Evolutionary conservation across 2,329 filamentous ascomycete species (phyloP).

Genomic region (Diaporthe aspalathi): DNA sequence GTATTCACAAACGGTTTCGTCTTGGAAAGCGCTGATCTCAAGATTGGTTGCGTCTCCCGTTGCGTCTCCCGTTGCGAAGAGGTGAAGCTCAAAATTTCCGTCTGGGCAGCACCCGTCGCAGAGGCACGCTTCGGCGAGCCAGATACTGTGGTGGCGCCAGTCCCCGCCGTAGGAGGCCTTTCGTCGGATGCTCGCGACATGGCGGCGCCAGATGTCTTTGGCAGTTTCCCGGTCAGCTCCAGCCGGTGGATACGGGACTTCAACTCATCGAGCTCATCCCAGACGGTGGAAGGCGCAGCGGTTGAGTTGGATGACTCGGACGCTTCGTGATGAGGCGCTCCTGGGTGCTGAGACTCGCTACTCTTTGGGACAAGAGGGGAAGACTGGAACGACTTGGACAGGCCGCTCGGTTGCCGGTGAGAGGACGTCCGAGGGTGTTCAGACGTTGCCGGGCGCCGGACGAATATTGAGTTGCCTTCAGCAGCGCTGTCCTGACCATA

Average conservation of each 20-base stretch:
- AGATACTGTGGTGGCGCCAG: conserved; percentile 89
- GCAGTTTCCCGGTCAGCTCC: conserved; percentile 89
- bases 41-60: conserved; percentile 77
- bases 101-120: conserved; percentile 57
- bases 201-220: conserved; percentile 82
- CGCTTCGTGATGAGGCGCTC: conserved; percentile 67
- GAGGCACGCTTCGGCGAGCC: conserved; percentile 84
- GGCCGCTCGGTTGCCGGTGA: conserved; percentile 42
- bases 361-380: conserved; percentile 67
- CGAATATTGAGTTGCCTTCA: conserved; percentile 47
- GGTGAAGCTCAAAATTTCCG: conserved; percentile 52
- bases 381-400: conserved; percentile 64
- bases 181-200: conserved; percentile 81
- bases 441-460: conserved; percentile 44
- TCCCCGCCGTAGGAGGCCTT: conserved; percentile 89
- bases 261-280: conserved; percentile 96
- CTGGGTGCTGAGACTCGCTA: conserved; percentile 50
- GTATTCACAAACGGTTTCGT: conserved; percentile 76
- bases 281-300: conserved; percentile 90
- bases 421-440: conserved; percentile 35
- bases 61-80: conserved; percentile 60
- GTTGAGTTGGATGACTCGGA: conserved; percentile 91
- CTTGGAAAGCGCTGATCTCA: conserved; percentile 85
- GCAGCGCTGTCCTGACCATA: conserved; percentile 57
- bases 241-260: conserved; percentile 93